These are phyloP conservation scores for Colletotrichum orbiculare DNA, from an alignment of 2,329 filamentous ascomycete genomes.

Conservation along the genomic window DNA sequence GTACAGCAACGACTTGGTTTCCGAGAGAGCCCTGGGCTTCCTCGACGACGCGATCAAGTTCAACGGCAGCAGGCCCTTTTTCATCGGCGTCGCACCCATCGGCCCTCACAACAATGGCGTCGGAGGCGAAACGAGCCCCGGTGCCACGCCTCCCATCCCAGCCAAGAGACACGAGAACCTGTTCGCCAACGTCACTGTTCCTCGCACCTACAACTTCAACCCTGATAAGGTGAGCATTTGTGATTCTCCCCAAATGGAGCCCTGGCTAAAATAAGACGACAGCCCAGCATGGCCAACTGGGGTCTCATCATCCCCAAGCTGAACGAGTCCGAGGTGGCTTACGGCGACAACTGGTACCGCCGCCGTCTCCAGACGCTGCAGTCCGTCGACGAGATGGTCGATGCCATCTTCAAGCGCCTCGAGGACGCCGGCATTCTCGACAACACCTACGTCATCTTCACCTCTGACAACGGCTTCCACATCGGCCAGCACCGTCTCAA, in stretches of 20 bases:
- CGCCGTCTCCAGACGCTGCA: constrained; percentile 63
- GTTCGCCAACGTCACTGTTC: constrained; percentile 69
- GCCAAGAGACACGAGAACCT: constrained; percentile 70
- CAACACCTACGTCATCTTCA: constrained; percentile 70
- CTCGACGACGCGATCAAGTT: constrained; percentile 67
- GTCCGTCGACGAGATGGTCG: constrained; percentile 66
- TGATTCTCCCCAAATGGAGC: constrained; percentile 20
- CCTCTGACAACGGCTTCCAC: constrained; percentile 71
- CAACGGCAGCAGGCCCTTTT: constrained; percentile 68
- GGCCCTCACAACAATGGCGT: constrained; percentile 70
- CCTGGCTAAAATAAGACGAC: neutral
- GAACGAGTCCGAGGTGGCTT: constrained; percentile 53
- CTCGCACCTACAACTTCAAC: constrained; percentile 74
- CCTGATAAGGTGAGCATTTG: constrained; percentile 60
- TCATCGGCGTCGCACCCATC: constrained; percentile 73
- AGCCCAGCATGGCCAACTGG: constrained; percentile 59
- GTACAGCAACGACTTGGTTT: constrained; percentile 66
- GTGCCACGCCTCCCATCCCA: constrained; percentile 60
- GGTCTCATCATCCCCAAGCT: constrained; percentile 54
- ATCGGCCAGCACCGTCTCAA: constrained; percentile 68
- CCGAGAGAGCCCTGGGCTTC: constrained; percentile 68
- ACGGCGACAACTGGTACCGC: constrained; percentile 63
- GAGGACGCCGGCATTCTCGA: constrained; percentile 67
- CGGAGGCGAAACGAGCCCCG: constrained; percentile 27
- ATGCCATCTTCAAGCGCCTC: constrained; percentile 56